Evolutionary conservation across 1,284 basidiomycete genomes (phyloP).

Genomic region (Ganoderma multipileum): DNA sequence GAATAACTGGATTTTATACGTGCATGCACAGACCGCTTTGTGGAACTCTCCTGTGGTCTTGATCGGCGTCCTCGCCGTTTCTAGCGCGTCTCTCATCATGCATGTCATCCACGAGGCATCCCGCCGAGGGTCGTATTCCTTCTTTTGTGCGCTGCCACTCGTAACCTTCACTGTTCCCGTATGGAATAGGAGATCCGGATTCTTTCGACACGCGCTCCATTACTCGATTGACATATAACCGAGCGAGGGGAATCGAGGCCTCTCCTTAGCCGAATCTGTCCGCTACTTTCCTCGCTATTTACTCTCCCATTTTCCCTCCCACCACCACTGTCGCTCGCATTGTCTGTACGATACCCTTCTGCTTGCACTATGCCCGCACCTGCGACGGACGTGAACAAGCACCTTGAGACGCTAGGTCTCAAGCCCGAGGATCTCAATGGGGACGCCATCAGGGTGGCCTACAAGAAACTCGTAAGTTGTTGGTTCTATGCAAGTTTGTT

Average conservation of each 20-base stretch:
- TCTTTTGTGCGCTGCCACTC: constrained; percentile 28
- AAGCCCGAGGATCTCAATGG: constrained; percentile 45
- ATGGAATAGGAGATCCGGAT: constrained; percentile 32
- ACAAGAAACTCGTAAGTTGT: constrained; percentile 75
- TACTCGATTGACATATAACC: constrained; percentile 36
- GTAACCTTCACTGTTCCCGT: constrained; percentile 30
- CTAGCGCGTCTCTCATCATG: constrained; percentile 26
- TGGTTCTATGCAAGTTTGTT: constrained; percentile 21
- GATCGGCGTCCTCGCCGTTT: constrained; percentile 27
- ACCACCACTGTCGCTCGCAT: constrained; percentile 12
- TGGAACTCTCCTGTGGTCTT: constrained; percentile 15
- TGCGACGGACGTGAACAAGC: constrained; percentile 36
- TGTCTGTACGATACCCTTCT: constrained; percentile 25
- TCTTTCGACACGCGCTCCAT: constrained; percentile 27
- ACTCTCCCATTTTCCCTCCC: constrained; percentile 2
- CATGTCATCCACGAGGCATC: constrained; percentile 36
- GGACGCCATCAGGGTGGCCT: constrained; percentile 86
- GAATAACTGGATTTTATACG: not conserved
- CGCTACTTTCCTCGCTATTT: constrained; percentile 26
- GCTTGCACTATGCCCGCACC: constrained; percentile 25
- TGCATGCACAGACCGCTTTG: constrained; percentile 14
- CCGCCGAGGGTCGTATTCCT: constrained; percentile 30
- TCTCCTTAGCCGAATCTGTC: constrained; percentile 21
- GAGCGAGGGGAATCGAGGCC: constrained; percentile 28
- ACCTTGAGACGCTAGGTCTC: constrained; percentile 40